phyloP scores from a whole-genome alignment of 2,329 filamentous ascomycete genomes.

The Fusarium bactridioides region DNA sequence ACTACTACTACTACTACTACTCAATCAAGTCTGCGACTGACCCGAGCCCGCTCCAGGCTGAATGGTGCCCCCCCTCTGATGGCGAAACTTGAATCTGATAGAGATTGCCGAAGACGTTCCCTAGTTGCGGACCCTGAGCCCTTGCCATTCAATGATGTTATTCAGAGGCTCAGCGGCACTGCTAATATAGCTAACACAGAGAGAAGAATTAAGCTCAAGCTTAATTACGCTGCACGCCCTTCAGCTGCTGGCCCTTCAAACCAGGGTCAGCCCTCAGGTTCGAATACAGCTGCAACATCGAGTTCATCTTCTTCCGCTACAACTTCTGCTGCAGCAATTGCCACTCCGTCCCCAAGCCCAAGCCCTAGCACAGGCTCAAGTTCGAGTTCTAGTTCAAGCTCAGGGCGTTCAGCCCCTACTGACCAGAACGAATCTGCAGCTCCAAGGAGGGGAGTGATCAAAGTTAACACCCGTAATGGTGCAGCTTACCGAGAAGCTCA shows the following conservation, averaged over 20 bases:
- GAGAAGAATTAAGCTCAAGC: neutral
- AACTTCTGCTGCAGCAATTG: neutral
- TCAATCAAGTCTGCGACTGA: conserved; percentile 5
- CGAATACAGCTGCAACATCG: neutral
- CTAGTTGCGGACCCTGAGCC: conserved; percentile 23
- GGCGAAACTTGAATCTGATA: conserved; percentile 29
- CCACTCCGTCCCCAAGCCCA: neutral
- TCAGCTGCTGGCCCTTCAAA: neutral
- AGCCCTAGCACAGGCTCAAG: neutral
- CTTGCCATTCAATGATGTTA: conserved; percentile 21
- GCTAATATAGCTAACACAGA: neutral
- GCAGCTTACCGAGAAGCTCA: neutral
- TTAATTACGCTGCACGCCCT: neutral
- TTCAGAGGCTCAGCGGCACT: neutral
- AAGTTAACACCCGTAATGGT: neutral
- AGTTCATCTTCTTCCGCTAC: neutral
- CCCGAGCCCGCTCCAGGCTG: conserved; percentile 36
- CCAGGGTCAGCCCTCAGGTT: neutral
- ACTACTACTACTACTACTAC: too few relatives aligned
- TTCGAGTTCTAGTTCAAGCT: neutral
- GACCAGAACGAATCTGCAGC: neutral
- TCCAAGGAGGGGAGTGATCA: neutral
- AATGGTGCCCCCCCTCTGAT: conserved; percentile 33
- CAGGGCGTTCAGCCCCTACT: neutral
- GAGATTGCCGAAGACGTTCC: neutral